Conservation (phyloP, 306 rosid species). For the Acacia confusa region DNA sequence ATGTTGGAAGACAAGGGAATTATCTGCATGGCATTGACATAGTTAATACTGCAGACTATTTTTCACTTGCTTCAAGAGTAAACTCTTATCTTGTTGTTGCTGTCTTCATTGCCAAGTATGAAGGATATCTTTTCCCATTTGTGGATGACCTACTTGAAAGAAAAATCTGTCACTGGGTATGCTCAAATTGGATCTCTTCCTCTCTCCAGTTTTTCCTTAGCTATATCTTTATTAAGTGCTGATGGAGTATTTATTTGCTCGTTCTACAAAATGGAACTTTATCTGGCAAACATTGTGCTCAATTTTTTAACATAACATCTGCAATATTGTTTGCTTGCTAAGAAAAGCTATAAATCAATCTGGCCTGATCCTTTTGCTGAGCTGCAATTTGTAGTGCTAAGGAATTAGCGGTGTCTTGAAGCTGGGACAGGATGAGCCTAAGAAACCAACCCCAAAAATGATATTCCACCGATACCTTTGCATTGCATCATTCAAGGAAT, state of each 20-base stretch:
- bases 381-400: background rate
- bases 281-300: constrained; percentile 16
- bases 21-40: constrained; percentile 97
- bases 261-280: background rate
- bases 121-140: constrained; percentile 79
- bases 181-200: constrained; percentile 32
- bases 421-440: background rate
- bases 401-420: background rate
- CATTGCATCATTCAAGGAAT: background rate
- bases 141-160: constrained; percentile 75
- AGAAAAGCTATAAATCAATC: constrained; percentile 10
- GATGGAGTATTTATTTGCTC: background rate
- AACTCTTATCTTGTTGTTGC: constrained; percentile 82
- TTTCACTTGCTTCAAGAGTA: constrained; percentile 87
- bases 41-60: constrained; percentile 87
- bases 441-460: background rate
- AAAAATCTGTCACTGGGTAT: constrained; percentile 96
- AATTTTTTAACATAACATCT: constrained; percentile 9
- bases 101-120: constrained; percentile 73
- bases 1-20: constrained; percentile 97
- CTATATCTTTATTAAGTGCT: background rate
- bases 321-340: constrained; percentile 21
- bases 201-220: background rate
- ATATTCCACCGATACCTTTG: background rate
- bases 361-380: background rate